A percentile compares a stretch with the other conserved stretches of the same genome.
Evolutionary conservation across 805 yeast genomes (phyloP).

Genomic region (Grigorovia yakushimaensis): DNA sequence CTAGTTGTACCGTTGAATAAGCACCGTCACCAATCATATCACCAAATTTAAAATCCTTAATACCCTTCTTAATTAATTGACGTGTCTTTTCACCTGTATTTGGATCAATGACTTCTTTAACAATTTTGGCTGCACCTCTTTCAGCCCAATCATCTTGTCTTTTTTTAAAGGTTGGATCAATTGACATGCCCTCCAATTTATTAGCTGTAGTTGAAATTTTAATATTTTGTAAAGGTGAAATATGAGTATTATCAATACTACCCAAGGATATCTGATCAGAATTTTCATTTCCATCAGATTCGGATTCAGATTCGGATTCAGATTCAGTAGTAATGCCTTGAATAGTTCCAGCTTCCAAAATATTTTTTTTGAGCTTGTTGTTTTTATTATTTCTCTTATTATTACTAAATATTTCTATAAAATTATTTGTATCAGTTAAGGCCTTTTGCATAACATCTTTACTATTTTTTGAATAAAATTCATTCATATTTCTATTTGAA

Average conservation of each 20-base stretch:
- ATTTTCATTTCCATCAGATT: constrained; percentile 2
- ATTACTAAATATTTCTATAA: constrained; percentile 17
- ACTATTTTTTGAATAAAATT: constrained; percentile 5
- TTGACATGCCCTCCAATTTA: constrained; percentile 10
- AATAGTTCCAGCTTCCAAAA: background rate
- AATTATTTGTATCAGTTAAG: constrained; percentile 25
- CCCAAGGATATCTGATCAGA: constrained; percentile 8
- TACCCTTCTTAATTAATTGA: constrained; percentile 43
- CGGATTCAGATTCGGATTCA: constrained; percentile 3
- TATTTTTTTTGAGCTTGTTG: background rate
- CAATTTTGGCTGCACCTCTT: constrained; percentile 49
- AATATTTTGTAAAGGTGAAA: background rate
- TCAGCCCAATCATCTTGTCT: constrained; percentile 42
- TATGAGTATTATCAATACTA: constrained; percentile 4
- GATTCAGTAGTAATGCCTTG: background rate
- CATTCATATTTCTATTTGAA: constrained; percentile 18
- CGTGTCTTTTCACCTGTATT: constrained; percentile 42
- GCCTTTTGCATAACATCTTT: constrained; percentile 18
- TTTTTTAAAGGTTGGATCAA: constrained; percentile 16
- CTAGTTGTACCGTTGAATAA: constrained; percentile 84
- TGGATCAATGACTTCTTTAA: constrained; percentile 36
- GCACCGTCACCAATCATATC: constrained; percentile 91
- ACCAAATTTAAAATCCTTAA: constrained; percentile 83
- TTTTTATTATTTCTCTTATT: background rate
- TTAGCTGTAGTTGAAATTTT: background rate